Base-by-base conservation (phyloP, 768 basidiomycete genomes). In the Termitomyces bulborhizus region DNA sequence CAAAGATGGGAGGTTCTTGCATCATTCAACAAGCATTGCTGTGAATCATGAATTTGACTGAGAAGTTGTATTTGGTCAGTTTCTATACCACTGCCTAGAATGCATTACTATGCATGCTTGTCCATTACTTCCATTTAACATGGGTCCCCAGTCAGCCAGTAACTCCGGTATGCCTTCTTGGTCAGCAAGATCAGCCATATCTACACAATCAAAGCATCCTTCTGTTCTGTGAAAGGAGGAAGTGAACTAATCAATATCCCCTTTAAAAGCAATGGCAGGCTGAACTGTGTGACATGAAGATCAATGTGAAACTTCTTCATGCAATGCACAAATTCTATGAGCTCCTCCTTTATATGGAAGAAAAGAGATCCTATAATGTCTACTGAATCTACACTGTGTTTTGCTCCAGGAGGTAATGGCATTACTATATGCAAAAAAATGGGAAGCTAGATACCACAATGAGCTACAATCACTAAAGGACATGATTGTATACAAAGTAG, bases 331-430 rank as follows among this genome's bases (percentile, higher is more conserved):
- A 77, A 76, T 52, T 71, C 68, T 32, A 65, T 69, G 27, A 76
- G 66, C 53, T 74, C 69, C 41, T 69, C 58, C 61, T 74, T 75
- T 58, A 75, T 60, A 58, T 76, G 71, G 62, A 77, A 75, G 68
- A 76, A 77, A 54, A 77, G 71, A 42, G 68, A 73, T 9, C 74
- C 74, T 27, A 74, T 64, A 48, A 73, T 69, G 61, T 76, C 74
- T 3, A 63, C 59, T 1, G 71, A 63, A 46, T 72, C 69, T 42
- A 73, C 47, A 5, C 68, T 67, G 50, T 70, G 57, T 41, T 65
- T 69, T 37, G 54, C 57, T n/a, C 79, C 79, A 0, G 72, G 66
- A 16, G 62, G n/a, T n/a, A n/a, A n/a, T n/a, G n/a, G n/a, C n/a
- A n/a, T n/a, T n/a, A n/a, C n/a, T n/a, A n/a, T n/a, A n/a, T n/a